A percentile compares a stretch with the other conserved stretches of the same genome.
Conservation (phyloP, 768 basidiomycete species). For the Suillus americanus region DNA sequence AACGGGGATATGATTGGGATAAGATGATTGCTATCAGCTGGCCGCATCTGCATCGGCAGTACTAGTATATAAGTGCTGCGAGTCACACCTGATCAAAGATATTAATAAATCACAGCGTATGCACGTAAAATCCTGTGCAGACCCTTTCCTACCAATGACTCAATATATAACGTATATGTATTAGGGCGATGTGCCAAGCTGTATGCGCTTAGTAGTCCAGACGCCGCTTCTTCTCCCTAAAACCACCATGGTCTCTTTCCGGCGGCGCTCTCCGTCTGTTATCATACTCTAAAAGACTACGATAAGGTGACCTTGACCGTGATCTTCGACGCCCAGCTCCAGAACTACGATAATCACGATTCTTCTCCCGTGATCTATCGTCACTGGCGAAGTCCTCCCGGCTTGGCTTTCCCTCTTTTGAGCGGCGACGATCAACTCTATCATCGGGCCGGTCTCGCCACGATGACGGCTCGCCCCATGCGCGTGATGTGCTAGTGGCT, state of each 20-base stretch:
- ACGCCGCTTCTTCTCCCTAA: slow-evolving; percentile 56
- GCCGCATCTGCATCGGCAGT: not conserved
- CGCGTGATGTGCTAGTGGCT: slow-evolving; percentile 28
- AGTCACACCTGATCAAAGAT: not conserved
- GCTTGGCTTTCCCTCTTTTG: slow-evolving; percentile 23
- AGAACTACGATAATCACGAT: slow-evolving; percentile 16
- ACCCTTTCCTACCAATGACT: slow-evolving; percentile 3
- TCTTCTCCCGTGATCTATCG: slow-evolving; percentile 18
- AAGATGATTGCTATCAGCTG: not conserved
- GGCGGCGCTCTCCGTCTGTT: slow-evolving; percentile 8
- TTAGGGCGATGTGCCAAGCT: not conserved
- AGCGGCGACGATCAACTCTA: slow-evolving; percentile 24
- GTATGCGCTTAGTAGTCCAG: too few species aligned
- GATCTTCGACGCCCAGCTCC: slow-evolving; percentile 22
- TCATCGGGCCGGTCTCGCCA: slow-evolving; percentile 35
- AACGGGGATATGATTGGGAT: not conserved
- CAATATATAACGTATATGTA: not conserved
- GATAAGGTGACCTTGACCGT: slow-evolving; percentile 33
- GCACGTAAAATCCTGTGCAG: not conserved
- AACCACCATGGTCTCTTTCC: slow-evolving; percentile 35
- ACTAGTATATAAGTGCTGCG: not conserved
- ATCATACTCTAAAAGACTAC: slow-evolving; percentile 18
- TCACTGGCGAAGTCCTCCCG: slow-evolving; percentile 24
- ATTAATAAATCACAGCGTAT: not conserved
- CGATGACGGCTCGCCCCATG: slow-evolving; percentile 34